Evolutionary conservation across 2,329 filamentous ascomycete genomes (phyloP).

Genomic region (Drechslerella coelobrocha): DNA sequence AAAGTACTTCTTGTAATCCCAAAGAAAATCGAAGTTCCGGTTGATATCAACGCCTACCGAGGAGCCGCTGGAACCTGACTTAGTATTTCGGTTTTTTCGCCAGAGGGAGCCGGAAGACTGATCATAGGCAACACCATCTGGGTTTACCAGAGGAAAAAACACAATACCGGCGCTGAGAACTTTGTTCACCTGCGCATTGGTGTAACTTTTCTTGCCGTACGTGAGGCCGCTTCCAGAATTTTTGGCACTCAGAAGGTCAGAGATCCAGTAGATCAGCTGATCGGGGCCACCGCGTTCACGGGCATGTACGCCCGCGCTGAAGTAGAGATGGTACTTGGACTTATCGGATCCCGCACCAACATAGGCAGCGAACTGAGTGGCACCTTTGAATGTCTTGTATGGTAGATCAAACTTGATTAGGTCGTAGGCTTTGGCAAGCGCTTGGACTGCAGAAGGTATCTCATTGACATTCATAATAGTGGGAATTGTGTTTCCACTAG

Average conservation of each 20-base stretch:
- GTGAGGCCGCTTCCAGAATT: constrained; percentile 62
- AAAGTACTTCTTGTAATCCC: constrained; percentile 64
- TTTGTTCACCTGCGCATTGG: constrained; percentile 63
- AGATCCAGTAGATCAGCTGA: constrained; percentile 66
- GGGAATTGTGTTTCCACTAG: constrained; percentile 57
- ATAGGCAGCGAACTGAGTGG: constrained; percentile 59
- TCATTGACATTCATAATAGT: constrained; percentile 62
- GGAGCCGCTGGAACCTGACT: constrained; percentile 55
- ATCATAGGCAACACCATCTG: constrained; percentile 65
- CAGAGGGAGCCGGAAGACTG: constrained; percentile 63
- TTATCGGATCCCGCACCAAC: constrained; percentile 61
- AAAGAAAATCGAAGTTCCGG: constrained; percentile 67
- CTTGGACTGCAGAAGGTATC: constrained; percentile 60
- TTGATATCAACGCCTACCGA: constrained; percentile 64
- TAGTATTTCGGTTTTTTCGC: constrained; percentile 66
- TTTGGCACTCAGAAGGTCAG: constrained; percentile 66
- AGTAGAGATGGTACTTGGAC: constrained; percentile 62
- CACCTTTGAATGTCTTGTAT: constrained; percentile 60
- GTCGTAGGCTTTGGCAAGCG: constrained; percentile 59
- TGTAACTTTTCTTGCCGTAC: constrained; percentile 65
- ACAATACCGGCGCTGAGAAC: constrained; percentile 65
- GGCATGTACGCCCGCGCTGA: constrained; percentile 66
- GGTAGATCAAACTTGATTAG: constrained; percentile 60
- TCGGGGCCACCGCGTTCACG: constrained; percentile 67
- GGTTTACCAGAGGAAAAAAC: constrained; percentile 64